phyloP scores from a whole-genome alignment of 768 basidiomycete genomes.

The Serendipita sp. region DNA sequence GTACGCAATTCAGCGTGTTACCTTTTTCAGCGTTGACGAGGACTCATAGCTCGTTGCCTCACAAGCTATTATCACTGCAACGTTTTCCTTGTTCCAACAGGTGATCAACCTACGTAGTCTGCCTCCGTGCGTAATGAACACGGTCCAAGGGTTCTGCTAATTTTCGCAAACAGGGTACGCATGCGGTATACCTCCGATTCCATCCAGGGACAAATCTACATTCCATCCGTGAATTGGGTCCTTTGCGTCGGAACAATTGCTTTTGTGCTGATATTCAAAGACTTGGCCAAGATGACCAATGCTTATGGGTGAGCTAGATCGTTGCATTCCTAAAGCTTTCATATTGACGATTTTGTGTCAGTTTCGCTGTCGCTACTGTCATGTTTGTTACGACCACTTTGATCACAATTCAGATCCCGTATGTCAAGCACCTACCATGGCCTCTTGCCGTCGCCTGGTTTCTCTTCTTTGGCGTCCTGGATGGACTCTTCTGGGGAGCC shows the following conservation, averaged over 20 bases:
- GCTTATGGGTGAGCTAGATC: conserved; percentile 29
- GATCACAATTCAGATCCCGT: no score
- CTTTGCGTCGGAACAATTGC: conserved; percentile 37
- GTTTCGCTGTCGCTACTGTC: conserved; percentile 49
- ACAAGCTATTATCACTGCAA: conserved; percentile 54
- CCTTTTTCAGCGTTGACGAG: neutral
- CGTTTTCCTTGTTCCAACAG: conserved; percentile 37
- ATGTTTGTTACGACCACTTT: no score
- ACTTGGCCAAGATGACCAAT: conserved; percentile 37
- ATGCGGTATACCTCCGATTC: conserved; percentile 46
- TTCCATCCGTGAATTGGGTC: conserved; percentile 45
- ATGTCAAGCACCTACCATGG: no score
- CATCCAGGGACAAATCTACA: conserved; percentile 48
- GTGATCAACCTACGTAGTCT: conserved; percentile 44
- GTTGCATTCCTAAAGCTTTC: neutral
- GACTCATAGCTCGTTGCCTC: conserved; percentile 37
- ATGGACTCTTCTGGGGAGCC: conserved; percentile 55
- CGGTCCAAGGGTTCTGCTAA: neutral
- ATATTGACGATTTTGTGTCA: conserved; percentile 18
- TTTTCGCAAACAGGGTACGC: conserved; percentile 19
- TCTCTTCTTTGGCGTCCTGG: no score
- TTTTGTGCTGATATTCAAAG: conserved; percentile 41
- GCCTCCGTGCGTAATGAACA: conserved; percentile 23
- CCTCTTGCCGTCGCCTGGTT: conserved; percentile 31
- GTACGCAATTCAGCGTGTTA: conserved; percentile 20